These are phyloP conservation scores for Prunella vulgaris DNA, from an alignment of 257 asterid species.

Conservation along the genomic window DNA sequence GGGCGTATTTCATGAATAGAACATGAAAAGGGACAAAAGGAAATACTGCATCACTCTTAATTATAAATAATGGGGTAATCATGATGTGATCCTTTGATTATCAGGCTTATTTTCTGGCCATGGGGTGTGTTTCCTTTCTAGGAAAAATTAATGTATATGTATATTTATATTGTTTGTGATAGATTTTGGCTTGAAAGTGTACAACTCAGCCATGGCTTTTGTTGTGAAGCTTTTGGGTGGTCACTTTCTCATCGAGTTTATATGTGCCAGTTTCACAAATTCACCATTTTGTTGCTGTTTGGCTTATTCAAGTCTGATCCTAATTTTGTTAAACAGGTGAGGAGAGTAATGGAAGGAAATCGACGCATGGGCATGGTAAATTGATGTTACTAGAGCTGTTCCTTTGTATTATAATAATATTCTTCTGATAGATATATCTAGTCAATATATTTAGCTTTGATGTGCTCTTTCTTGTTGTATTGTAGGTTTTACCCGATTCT, in stretches of 20 bases:
- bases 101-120: not conserved
- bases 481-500: conserved; percentile 62
- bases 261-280: not conserved
- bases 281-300: not conserved
- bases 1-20: not conserved
- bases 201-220: not conserved
- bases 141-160: not conserved
- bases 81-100: not conserved
- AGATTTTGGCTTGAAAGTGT: not conserved
- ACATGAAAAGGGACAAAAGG: not conserved
- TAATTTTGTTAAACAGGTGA: conserved; percentile 49
- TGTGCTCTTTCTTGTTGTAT: conserved; percentile 13
- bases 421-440: conserved; percentile 1
- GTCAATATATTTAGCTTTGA: conserved; percentile 17
- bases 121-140: no score
- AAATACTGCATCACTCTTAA: not conserved
- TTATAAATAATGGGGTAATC: not conserved
- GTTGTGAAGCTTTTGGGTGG: not conserved
- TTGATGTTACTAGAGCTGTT: not conserved
- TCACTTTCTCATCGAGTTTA: not conserved
- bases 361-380: conserved; percentile 88
- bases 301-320: not conserved
- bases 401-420: not conserved
- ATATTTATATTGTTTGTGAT: not conserved
- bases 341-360: conserved; percentile 94